Base-by-base conservation (phyloP, 2,329 filamentous ascomycete species). In the Iodosphaeria phyllophila region DNA sequence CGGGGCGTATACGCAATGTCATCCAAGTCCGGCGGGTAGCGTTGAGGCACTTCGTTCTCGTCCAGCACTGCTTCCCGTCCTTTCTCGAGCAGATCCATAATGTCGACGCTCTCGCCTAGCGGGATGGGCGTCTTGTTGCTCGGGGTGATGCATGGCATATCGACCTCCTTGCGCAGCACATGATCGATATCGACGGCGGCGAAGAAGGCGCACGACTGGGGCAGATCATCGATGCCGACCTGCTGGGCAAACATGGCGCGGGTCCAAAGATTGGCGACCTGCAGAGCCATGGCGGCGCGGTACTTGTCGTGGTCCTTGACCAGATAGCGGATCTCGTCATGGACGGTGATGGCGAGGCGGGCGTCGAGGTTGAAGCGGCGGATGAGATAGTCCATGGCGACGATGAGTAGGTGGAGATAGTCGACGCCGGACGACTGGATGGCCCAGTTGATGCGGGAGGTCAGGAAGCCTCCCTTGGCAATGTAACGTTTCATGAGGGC, bases 361-460 rank as follows among this genome's bases (percentile, higher is more conserved):
- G 83, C 83, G 27, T 78, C 51, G 31, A 98, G 69, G 39, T 79
- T 84, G 56, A 77, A 98, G 5, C 74, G 76, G 2, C 82, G 69
- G 26, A 74, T 74, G 3, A 98, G 63, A 42, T 92, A 92, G 44
- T 95, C 84, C 91, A 98, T 98, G 9, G 72, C 64, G 3, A 95
- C 69, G 33, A 98, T 82, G 11, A 98, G 64, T 4, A 98, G 69
- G 42, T 98, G 89, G 2, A 98, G 65, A 47, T 98, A 98, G 48
- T 98, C 91, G 4, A 95, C 86, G 5, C 91, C 89, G 0, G 80
- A 92, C 1, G 84, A 93, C 42, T 98, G 89, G 37, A 98, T 95
- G 3, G 89, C 89, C 89, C 89, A 98, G 45, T 98, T 98, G 52
- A 98, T 95, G 17, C 91, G 74, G 11, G 78, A 91, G 1, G 89